Evolutionary conservation across 2,329 filamentous ascomycete species (phyloP).

Genomic region (Alternaria panax): DNA sequence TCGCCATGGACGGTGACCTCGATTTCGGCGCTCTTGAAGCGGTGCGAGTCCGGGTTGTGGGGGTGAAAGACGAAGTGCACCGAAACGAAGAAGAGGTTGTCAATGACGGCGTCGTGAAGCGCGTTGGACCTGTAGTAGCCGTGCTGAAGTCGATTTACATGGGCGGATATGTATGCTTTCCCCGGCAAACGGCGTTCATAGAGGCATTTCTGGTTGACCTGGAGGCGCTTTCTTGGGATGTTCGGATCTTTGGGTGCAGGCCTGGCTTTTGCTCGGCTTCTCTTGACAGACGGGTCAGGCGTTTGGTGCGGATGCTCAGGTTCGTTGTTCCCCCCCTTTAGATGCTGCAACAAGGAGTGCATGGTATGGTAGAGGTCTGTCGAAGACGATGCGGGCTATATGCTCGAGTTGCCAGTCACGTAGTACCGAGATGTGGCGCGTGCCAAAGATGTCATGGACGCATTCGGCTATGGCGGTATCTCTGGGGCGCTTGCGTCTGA

Average conservation of each 20-base stretch:
- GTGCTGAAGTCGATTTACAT: constrained; percentile 60
- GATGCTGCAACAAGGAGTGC: constrained; percentile 19
- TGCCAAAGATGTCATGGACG: not conserved
- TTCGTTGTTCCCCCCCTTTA: constrained; percentile 6
- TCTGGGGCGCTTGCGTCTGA: not conserved
- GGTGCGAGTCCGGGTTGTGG: constrained; percentile 51
- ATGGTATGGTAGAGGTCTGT: constrained; percentile 6
- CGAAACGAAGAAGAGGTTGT: constrained; percentile 59
- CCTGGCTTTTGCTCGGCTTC: constrained; percentile 19
- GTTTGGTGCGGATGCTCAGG: constrained; percentile 4
- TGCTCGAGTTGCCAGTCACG: not conserved
- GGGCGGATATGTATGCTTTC: constrained; percentile 58
- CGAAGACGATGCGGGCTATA: not conserved
- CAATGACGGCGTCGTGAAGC: constrained; percentile 52
- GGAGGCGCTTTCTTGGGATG: constrained; percentile 33
- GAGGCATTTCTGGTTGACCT: constrained; percentile 52
- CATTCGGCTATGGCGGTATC: not conserved
- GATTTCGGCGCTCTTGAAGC: constrained; percentile 59
- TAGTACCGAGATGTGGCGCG: not conserved
- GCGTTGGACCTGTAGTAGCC: constrained; percentile 55
- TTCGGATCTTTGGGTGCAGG: constrained; percentile 33
- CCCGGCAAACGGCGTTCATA: constrained; percentile 59
- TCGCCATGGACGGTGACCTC: constrained; percentile 48
- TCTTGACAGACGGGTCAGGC: constrained; percentile 5
- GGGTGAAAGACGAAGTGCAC: constrained; percentile 61